Evolutionary conservation across 225 moss, liverwort and hornwort genomes (phyloP), one percentile per base, ranked within the genome.

Genomic region (Marchantia polymorpha): DNA sequence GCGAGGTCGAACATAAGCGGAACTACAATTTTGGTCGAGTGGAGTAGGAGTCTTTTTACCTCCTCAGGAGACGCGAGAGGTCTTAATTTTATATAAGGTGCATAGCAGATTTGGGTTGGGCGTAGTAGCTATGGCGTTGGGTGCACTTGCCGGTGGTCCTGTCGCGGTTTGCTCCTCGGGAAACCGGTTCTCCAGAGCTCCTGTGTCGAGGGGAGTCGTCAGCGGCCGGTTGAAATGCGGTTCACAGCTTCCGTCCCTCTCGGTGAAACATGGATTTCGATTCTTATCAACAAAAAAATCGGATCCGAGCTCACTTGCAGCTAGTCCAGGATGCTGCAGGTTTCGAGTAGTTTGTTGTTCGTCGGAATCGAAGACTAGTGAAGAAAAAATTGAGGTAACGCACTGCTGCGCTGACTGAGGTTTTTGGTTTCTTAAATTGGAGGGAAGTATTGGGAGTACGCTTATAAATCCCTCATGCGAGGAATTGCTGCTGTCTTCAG

Each of bases 111-210:
- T 19, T 8, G 22, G n/a, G 8, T 16, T 23, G 4, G n/a, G 61
- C n/a, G 22, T 7, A n/a, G 0, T 69, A 75, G 75, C 73, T 49
- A 83, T 83, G 83, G 80, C 80, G 30, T 80, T 55, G 1, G 53
- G 22, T 48, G 61, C 52, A 70, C 48, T 72, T 39, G 27, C 47
- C 49, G 64, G 63, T 63, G 27, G n/a, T 52, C 20, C 76, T 39
- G 74, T 69, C 26, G 59, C 29, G 10, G 7, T 27, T 8, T 70
- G 70, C 64, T 48, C 76, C 22, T 64, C 77, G 30, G 80, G 29
- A 5, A 47, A 78, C 26, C 27, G 53, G 52, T 26, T 47, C 61
- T 3, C 48, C 14, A 16, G 58, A 52, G 9, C 70, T 23, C 12
- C 79, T 51, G 59, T 64, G 29, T 0, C 52, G 65, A 51, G 61